Conservation (phyloP, 306 rosid genomes). For the Gastrolobium bilobum region DNA sequence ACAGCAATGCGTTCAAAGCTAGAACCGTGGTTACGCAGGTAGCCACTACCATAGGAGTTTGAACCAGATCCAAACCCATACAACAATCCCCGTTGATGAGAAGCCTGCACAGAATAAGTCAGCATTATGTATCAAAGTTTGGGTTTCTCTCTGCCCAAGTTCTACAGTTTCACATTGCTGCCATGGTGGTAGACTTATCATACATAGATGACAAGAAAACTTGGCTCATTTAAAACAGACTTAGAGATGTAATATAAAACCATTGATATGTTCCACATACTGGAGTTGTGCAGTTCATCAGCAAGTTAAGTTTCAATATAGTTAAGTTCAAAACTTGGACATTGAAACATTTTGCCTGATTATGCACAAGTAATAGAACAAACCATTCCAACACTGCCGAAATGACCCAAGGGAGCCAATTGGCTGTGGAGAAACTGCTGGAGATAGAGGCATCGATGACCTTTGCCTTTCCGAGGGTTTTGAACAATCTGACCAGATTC, state of each 20-base stretch:
- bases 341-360: conserved; percentile 28
- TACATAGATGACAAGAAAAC: conserved; percentile 28
- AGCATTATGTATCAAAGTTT: conserved; percentile 41
- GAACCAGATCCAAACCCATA: conserved; percentile 85
- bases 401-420: conserved; percentile 73
- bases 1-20: conserved; percentile 61
- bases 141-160: conserved; percentile 8
- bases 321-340: conserved; percentile 24
- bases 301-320: background rate
- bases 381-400: conserved; percentile 83
- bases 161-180: conserved; percentile 23
- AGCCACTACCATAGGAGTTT: conserved; percentile 71
- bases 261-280: too few relatives aligned
- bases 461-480: conserved; percentile 79
- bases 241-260: background rate
- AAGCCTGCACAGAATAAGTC: conserved; percentile 65
- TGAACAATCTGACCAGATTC: conserved; percentile 83
- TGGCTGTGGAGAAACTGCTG: conserved; percentile 84
- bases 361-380: conserved; percentile 58
- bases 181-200: conserved; percentile 1
- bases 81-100: conserved; percentile 72
- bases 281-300: background rate
- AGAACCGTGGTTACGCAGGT: conserved; percentile 71
- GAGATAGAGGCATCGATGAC: conserved; percentile 71
- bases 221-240: conserved; percentile 13